Evolutionary conservation across 2,329 filamentous ascomycete species (phyloP).

Genomic region (Elsinoe perseae): DNA sequence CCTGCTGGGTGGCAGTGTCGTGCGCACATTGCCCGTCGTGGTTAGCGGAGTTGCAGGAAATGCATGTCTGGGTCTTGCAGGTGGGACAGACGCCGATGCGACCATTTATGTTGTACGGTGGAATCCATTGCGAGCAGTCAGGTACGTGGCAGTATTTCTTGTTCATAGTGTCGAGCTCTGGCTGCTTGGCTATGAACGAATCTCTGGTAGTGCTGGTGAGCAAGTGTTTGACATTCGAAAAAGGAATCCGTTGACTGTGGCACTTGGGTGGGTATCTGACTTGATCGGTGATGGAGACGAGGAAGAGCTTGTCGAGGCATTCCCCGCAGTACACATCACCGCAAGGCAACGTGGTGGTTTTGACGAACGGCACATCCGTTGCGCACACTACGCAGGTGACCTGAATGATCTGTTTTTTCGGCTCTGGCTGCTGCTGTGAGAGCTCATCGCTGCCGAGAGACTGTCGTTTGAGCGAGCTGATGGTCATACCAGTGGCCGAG

Average conservation of each 20-base stretch:
- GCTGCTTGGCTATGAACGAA: conserved; percentile 36
- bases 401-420: neutral
- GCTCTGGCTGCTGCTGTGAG: neutral
- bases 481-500: too few relatives aligned
- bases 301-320: conserved; percentile 42
- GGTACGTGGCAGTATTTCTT: conserved; percentile 43
- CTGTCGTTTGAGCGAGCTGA: neutral
- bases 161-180: conserved; percentile 42
- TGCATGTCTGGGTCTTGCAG: conserved; percentile 42
- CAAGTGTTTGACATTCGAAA: conserved; percentile 28
- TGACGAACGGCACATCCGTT: neutral
- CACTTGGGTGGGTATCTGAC: conserved; percentile 48
- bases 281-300: conserved; percentile 38
- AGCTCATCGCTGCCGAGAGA: neutral
- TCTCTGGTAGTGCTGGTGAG: conserved; percentile 30
- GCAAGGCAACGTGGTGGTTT: neutral
- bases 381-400: neutral
- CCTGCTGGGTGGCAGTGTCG: conserved; percentile 19
- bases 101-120: conserved; percentile 24
- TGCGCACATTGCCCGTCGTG: conserved; percentile 13
- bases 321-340: conserved; percentile 40
- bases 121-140: conserved; percentile 43
- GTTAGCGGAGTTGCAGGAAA: conserved; percentile 38
- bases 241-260: conserved; percentile 37
- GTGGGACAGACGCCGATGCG: conserved; percentile 35